Base-by-base conservation (phyloP, 768 basidiomycete species). In the Lactarius akahatsu region DNA sequence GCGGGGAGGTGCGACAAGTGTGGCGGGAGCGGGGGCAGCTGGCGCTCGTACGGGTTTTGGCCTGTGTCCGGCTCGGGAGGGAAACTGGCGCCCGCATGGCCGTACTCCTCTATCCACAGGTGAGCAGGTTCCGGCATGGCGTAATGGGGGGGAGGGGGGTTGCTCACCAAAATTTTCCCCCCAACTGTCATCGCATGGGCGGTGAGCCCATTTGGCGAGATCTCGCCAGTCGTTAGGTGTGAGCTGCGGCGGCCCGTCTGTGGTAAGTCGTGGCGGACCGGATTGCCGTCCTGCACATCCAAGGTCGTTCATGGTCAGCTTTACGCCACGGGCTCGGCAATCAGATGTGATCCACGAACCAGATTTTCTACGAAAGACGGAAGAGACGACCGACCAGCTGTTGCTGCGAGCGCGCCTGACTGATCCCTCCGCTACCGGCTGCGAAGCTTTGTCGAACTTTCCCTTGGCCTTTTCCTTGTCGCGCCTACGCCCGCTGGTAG, bases 201-300 rank as follows among this genome's bases (percentile, higher is more conserved):
- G 85, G 40, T 80, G 78, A 7, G 85, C 82, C 76, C 81, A 85
- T 62, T 83, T 81, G 1, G 82, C 85, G 72, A 82, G 86, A 45
- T 80, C 80, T 69, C 83, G 82, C 83, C 84, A 87, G 45, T 83
- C 84, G 5, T 73, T 70, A 2, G 75, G 72, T 13, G 75, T 71
- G 28, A 76, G 58, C 13, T 34, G 60, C 11, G 67, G 64, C n/a
- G 40, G 56, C 7, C 10, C 36, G 11, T 54, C 61, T 9, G 57
- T 9, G 32, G 38, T 56, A 3, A 32, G 16, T 1, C 45, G 34
- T 4, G 62, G 41, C 66, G 66, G 66, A n/a, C 66, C 66, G 66
- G 66, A 18, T 11, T 15, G 62, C 66, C 66, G 66, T 60, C 52
- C 62, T 60, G 28, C 23, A 34, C 6, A 10, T 13, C 50, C 23